phyloP scores from a whole-genome alignment of 257 asterid genomes.

The Solanum sitiens region DNA sequence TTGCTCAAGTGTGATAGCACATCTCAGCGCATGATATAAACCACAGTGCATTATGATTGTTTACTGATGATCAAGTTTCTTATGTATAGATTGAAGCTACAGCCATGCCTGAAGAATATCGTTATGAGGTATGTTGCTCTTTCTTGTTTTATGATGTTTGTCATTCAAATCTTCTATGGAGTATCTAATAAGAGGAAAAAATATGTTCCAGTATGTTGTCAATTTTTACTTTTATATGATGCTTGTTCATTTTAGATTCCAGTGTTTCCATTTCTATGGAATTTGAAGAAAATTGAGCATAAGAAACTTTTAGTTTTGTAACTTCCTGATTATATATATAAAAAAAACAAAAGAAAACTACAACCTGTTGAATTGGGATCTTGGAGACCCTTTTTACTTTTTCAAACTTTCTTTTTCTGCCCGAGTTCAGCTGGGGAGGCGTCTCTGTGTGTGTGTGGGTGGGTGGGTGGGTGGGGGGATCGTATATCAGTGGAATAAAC shows the following conservation, averaged over 20 bases:
- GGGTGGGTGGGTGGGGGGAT: not conserved
- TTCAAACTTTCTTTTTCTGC: not conserved
- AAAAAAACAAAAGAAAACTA: not conserved
- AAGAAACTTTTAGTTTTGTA: not conserved
- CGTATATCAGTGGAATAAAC: not conserved
- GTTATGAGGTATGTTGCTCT: conserved; percentile 51
- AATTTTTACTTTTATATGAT: not conserved
- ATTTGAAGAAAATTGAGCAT: not conserved
- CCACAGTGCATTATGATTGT: not conserved
- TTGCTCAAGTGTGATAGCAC: not conserved
- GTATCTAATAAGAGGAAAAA: not conserved
- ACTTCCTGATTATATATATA: not conserved
- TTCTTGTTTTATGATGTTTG: not conserved
- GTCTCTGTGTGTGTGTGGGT: too few relatives aligned
- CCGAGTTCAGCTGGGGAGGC: not conserved
- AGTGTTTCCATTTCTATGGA: not conserved
- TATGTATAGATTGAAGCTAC: conserved; percentile 60
- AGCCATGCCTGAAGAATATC: conserved; percentile 79
- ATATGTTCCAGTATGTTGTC: not conserved
- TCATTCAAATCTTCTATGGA: not conserved
- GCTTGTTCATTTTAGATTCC: not conserved
- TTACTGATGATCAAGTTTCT: conserved; percentile 6
- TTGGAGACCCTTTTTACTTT: not conserved
- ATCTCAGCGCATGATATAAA: not conserved
- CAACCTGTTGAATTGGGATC: not conserved